Conservation (phyloP, 345 rosid species). For the Acer negundo region DNA sequence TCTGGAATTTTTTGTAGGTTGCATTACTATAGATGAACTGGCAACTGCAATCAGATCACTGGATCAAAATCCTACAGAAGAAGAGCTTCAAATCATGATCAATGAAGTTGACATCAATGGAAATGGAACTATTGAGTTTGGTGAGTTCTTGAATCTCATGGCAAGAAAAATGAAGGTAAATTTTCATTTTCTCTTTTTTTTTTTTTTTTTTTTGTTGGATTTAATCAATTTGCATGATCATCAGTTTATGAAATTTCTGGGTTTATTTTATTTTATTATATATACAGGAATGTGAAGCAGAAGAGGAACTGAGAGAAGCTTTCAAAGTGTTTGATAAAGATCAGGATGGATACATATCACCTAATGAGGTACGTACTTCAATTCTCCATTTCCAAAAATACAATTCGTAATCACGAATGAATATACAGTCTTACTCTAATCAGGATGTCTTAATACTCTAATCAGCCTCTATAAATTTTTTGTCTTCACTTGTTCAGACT, state of each 20-base stretch:
- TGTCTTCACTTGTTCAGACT: background rate
- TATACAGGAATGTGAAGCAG: slow-evolving; percentile 53
- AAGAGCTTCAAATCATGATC: slow-evolving; percentile 66
- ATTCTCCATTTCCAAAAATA: background rate
- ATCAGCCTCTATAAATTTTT: too few species aligned
- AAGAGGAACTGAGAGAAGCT: slow-evolving; percentile 59
- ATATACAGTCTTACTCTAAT: background rate
- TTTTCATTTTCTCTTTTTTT: too few species aligned
- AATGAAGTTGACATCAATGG: slow-evolving; percentile 56
- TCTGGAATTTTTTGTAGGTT: slow-evolving; percentile 34
- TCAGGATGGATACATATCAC: slow-evolving; percentile 66
- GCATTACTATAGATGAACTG: slow-evolving; percentile 64
- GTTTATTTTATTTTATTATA: too few species aligned
- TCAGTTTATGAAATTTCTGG: background rate
- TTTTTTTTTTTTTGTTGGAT: too few species aligned
- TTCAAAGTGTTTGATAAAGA: slow-evolving; percentile 73
- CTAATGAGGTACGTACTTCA: slow-evolving; percentile 50
- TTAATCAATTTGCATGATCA: too few species aligned
- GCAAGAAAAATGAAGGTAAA: slow-evolving; percentile 65
- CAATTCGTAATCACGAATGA: background rate
- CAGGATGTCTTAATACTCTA: background rate
- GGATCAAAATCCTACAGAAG: slow-evolving; percentile 57
- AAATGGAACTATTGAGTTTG: slow-evolving; percentile 64
- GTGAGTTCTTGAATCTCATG: slow-evolving; percentile 74
- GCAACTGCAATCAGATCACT: slow-evolving; percentile 52